Conservation (phyloP, 208 protist species). For the Trypanosoma theileri region DNA sequence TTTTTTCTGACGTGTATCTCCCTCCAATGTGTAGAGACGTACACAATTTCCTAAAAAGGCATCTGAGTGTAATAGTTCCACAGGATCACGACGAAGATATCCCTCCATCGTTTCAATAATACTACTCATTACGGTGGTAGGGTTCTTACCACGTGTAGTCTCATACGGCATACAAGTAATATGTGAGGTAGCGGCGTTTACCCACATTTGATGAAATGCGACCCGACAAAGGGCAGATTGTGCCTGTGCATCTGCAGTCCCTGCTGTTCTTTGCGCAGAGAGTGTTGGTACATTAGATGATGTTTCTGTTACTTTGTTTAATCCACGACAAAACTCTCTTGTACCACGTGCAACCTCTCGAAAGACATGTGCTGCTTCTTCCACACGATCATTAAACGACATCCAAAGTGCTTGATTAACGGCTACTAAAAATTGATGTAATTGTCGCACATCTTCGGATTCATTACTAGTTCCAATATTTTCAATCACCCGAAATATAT, state of each 20-base stretch:
- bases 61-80: conserved; percentile 52
- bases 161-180: conserved; percentile 66
- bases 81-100: conserved; percentile 58
- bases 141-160: conserved; percentile 16
- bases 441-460: conserved; percentile 19
- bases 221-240: conserved; percentile 23
- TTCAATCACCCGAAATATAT: conserved; percentile 38
- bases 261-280: background rate
- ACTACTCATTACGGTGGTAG: conserved; percentile 24
- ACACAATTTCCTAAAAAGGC: conserved; percentile 73
- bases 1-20: conserved; percentile 38
- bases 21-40: conserved; percentile 78
- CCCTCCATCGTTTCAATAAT: conserved; percentile 54
- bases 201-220: conserved; percentile 49
- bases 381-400: conserved; percentile 39
- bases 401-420: conserved; percentile 47
- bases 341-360: conserved; percentile 26
- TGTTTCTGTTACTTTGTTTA: background rate
- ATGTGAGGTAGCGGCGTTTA: conserved; percentile 59
- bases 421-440: conserved; percentile 34
- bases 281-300: conserved; percentile 15
- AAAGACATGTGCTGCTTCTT: conserved; percentile 45
- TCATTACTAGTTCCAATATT: conserved; percentile 17
- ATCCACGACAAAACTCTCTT: conserved; percentile 15
- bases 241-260: background rate